phyloP scores from a whole-genome alignment of 2,329 filamentous ascomycete genomes.

The Talaromyces sp. region DNA sequence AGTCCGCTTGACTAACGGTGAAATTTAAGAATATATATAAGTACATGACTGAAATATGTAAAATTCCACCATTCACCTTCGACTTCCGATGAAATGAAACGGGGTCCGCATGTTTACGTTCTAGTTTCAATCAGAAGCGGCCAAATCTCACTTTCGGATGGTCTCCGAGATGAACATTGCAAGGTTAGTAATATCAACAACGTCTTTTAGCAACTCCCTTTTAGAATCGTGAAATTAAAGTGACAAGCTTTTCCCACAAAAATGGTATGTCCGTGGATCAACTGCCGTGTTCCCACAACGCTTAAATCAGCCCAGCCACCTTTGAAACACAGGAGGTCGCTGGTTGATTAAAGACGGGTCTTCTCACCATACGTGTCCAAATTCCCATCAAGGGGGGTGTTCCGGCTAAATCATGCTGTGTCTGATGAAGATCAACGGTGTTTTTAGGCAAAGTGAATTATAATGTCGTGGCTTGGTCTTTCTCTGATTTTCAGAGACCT shows the following conservation, averaged over 20 bases:
- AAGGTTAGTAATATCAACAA: too few species aligned
- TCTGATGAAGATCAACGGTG: background rate
- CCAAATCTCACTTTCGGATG: background rate
- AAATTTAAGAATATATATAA: background rate
- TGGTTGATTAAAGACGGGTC: background rate
- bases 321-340: background rate
- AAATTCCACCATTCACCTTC: slow-evolving; percentile 17
- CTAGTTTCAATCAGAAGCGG: background rate
- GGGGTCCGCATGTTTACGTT: background rate
- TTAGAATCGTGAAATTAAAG: background rate
- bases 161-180: background rate
- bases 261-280: background rate
- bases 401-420: background rate
- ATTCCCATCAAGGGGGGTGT: background rate
- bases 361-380: background rate
- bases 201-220: too few species aligned
- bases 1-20: background rate
- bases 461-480: background rate
- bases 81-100: background rate
- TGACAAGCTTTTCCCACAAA: background rate
- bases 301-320: background rate
- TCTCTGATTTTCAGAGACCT: background rate
- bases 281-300: background rate
- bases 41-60: background rate
- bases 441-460: background rate